Evolutionary conservation across 2,329 filamentous ascomycete genomes (phyloP), one percentile per base, ranked within the genome.

Genomic region (Colletotrichum incanum): DNA sequence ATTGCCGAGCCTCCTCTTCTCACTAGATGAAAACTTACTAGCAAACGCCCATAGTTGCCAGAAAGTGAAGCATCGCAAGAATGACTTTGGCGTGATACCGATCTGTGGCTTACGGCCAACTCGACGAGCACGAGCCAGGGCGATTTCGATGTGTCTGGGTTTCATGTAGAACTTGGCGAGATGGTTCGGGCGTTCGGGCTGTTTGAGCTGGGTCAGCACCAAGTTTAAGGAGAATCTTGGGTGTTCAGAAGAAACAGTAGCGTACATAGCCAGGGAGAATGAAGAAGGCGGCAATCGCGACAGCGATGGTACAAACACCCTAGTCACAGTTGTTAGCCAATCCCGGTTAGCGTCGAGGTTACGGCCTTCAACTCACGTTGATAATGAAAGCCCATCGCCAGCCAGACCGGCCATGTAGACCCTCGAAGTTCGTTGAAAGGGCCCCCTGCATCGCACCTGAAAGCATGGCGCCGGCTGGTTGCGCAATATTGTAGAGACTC

Each of bases 361-460:
- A 0, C 1, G 0, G 1, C 14, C 5, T 23, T 11, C 1, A 7
- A 3, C 45, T 47, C 34, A 70, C 82, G 63, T 83, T 82, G 72
- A 84, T 81, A 41, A 84, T 78, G 68, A 84, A 84, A 0, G 84
- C 77, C 82, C 81, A 85, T n/a, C 80, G 79, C 78, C 78, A 84
- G 0, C 80, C 83, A 1, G 79, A 75, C 26, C 79, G 74, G 0
- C 87, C 87, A 14, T 77, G 77, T 0, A 85, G 78, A 0, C 88
- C 87, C 39, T 86, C 86, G 0, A 90, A 81, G 31, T 86, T 85
- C 75, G 89, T 88, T 1, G 86, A 85, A 0, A 86, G 87, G 0
- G 88, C 84, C 0, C 82, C 80, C 78, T 89, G 87, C 0, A 90
- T 81, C 66, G 88, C 90, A 1, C 88, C 88, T 18, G 86, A 87